Evolutionary conservation across 176 grass and related monocot genomes (phyloP), one percentile per base, ranked within the genome.

Genomic region (Paspalum notatum): DNA sequence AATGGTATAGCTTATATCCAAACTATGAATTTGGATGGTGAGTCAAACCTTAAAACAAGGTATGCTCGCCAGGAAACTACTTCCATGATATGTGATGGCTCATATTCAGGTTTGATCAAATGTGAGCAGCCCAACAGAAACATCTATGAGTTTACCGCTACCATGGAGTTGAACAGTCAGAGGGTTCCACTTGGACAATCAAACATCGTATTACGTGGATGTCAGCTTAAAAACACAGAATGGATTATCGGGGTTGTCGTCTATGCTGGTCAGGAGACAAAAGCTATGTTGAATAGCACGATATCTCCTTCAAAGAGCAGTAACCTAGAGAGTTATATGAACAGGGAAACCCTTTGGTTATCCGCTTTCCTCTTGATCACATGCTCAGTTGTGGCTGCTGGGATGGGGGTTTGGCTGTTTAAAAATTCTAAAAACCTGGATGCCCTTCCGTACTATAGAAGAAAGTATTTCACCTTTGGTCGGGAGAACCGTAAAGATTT

Each of bases 1-100:
- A 99, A 99, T 80, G 92, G 92, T 82, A 99, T 99, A 84, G 97
- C 97, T 84, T 99, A 99, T 82, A 96, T 99, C 47, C 97, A 99
- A 85, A 99, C 97, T 42, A 99, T 99, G 97, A 99, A 99, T 91
- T 87, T 99, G 79, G 97, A 99, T 49, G 97, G 97, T 9, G 97
- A 99, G 80, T 99, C 97, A 72, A 99, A 99, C 84, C 79, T 99
- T 43, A 99, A 99, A 90, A 96, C 97, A 84, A 93, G 97, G 82
- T 99, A 99, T 77, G 97, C 97, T 82, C 90, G 92, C 39, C 97
- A 99, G 82, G 97, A 99, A 92, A 90, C 85, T 43, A 57, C 82
- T 72, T 85, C 55, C 68, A 99, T 93, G 97, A 86, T 75, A 71
- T 50, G 21, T 18, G 85, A 93, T 15, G 55, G 61, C 44, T 68